Base-by-base conservation (phyloP, 176 grass and related monocot genomes). In the Cymbopogon citratus region DNA sequence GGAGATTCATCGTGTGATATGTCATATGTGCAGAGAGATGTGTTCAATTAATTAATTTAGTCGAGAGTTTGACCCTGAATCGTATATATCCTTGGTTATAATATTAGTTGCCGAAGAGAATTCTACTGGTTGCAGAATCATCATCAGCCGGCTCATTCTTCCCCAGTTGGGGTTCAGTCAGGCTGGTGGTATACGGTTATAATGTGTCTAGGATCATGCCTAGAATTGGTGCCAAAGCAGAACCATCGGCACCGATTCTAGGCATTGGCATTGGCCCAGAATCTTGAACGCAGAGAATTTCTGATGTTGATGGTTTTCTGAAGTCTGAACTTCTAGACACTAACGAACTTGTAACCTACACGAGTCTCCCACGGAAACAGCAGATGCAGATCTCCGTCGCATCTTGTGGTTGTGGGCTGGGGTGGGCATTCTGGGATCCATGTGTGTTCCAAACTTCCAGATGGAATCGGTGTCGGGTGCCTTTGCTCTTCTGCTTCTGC, bases 1-100 rank as follows among this genome's bases (percentile, higher is more conserved):
- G 2, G 85, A 66, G 44, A 73, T 31, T 11, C 43, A 39, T 64
- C 18, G 23, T 77, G 54, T 8, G 18, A 51, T 72, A 63, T n/a
- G 12, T 45, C 12, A 39, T 39, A 41, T 41, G 39, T 41, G 39
- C 39, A 41, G 39, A 41, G 39, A 41, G 39, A 41, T 41, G 39
- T 41, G 39, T 41, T 11, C 39, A 41, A 41, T 41, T 41, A 41
- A 41, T 41, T 41, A 41, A 41, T 41, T 41, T 41, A 41, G 39
- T 41, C 45, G 56, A 71, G 41, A 69, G 14, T 76, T 64, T 73
- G 61, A 82, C 74, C 51, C 60, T 66, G 19, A 68, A 61, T 0
- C 41, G 31, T 33, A 29, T 77, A 23, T 78, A 68, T 26, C 56
- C 36, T 89, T 72, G 28, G 43, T 86, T 76, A 13, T 74, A 23